phyloP scores from a whole-genome alignment of 129 eudicot species.

The Saussurea involucrata region DNA sequence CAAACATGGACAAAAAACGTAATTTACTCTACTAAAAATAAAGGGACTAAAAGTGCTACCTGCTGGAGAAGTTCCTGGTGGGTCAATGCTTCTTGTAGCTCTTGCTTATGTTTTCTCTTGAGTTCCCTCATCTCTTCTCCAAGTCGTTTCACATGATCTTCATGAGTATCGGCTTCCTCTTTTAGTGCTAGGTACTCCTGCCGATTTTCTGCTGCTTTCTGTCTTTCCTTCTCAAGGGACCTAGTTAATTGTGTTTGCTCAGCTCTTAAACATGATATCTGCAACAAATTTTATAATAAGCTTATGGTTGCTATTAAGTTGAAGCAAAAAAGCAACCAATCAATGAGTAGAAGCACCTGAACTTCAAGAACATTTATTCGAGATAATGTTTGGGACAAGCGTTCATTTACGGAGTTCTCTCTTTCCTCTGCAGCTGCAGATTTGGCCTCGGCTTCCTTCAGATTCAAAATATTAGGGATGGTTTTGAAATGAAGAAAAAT shows the following conservation, averaged over 20 bases:
- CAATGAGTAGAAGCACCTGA: conserved; percentile 53
- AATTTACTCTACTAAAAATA: not conserved
- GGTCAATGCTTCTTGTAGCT: conserved; percentile 70
- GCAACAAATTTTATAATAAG: conserved; percentile 13
- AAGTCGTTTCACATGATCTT: conserved; percentile 64
- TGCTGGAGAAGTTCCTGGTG: conserved; percentile 76
- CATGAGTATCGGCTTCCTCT: conserved; percentile 87
- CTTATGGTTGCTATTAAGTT: conserved; percentile 10
- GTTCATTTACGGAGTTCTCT: conserved; percentile 79
- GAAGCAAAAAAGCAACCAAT: conserved; percentile 5
- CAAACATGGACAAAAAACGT: too few relatives aligned
- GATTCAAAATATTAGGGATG: conserved; percentile 7
- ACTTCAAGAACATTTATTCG: conserved; percentile 92
- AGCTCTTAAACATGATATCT: conserved; percentile 47
- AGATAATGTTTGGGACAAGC: conserved; percentile 82
- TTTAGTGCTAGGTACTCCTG: conserved; percentile 80
- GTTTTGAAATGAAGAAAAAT: conserved; percentile 1
- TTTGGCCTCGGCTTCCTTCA: conserved; percentile 92
- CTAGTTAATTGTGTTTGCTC: conserved; percentile 87
- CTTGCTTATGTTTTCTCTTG: conserved; percentile 79
- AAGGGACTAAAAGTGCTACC: conserved; percentile 34
- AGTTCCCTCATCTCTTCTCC: conserved; percentile 78
- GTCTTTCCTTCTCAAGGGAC: conserved; percentile 97
- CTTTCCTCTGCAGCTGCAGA: conserved; percentile 92
- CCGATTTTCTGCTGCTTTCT: conserved; percentile 76